A percentile compares a stretch with the other conserved stretches of the same genome.
phyloP scores from a whole-genome alignment of 371 early-diverging fungal genomes.

The Polyrhizophydium stewartii region DNA sequence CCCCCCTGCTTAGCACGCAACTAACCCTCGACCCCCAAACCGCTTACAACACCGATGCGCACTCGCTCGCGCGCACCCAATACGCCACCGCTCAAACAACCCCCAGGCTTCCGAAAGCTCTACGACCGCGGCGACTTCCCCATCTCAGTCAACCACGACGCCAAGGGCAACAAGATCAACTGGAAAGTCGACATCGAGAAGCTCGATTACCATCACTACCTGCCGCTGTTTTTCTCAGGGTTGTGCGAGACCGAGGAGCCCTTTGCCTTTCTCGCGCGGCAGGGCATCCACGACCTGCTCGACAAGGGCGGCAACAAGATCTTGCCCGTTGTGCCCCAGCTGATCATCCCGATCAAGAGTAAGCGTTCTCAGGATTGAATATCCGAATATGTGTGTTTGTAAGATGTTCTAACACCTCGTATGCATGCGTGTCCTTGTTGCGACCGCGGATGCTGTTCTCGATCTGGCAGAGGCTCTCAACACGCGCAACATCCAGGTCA shows the following conservation, averaged over 20 bases:
- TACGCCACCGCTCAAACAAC: neutral
- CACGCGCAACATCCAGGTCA: conserved; percentile 53
- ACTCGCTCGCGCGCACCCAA: neutral
- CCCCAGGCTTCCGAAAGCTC: conserved; percentile 44
- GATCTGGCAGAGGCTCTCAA: conserved; percentile 45
- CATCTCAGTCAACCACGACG: conserved; percentile 53
- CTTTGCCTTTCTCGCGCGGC: conserved; percentile 52
- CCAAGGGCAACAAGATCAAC: conserved; percentile 55
- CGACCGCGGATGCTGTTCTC: neutral
- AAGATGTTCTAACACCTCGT: too few species aligned
- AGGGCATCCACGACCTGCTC: conserved; percentile 54
- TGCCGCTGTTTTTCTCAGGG: conserved; percentile 56
- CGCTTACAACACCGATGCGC: too few species aligned
- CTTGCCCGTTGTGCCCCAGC: conserved; percentile 54
- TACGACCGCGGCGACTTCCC: conserved; percentile 58
- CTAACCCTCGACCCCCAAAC: too few species aligned
- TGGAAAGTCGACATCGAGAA: conserved; percentile 64
- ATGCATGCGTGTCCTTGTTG: too few species aligned
- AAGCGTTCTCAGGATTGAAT: neutral
- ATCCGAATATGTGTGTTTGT: neutral
- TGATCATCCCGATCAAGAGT: conserved; percentile 61
- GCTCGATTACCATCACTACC: conserved; percentile 59
- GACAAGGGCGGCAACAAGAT: conserved; percentile 56
- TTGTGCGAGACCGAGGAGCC: conserved; percentile 58
- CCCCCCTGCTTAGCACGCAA: too few species aligned